A percentile compares a stretch with the other conserved stretches of the same genome.
phyloP scores from a whole-genome alignment of 176 grass and related monocot species.

The Juncus inflexus region DNA sequence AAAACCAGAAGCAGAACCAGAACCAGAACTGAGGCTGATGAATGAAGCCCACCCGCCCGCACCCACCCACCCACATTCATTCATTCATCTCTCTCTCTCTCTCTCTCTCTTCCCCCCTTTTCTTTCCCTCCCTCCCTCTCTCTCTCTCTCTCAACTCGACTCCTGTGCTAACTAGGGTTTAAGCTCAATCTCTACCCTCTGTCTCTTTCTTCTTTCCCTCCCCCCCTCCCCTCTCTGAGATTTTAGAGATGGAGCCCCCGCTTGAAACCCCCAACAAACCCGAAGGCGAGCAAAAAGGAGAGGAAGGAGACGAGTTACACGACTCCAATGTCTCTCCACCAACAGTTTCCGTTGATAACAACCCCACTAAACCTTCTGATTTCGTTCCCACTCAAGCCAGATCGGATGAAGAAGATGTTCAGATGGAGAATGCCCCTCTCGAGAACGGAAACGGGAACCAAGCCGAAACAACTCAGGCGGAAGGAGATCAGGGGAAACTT shows the following conservation, averaged over 20 bases:
- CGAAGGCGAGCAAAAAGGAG: slow-evolving; percentile 3
- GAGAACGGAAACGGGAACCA: slow-evolving; percentile 7
- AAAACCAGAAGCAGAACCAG: too few relatives aligned
- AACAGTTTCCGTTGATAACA: not conserved
- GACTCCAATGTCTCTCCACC: too few relatives aligned
- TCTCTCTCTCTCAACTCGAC: not conserved
- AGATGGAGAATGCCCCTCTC: slow-evolving; percentile 6
- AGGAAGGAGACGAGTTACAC: too few relatives aligned
- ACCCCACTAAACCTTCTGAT: slow-evolving; percentile 1
- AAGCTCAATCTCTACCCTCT: not conserved
- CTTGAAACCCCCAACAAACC: not conserved
- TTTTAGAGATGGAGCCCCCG: slow-evolving; percentile 1
- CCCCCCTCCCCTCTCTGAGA: too few relatives aligned
- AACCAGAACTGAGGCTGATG: too few relatives aligned
- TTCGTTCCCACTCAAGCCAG: not conserved
- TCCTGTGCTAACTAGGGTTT: slow-evolving; percentile 28
- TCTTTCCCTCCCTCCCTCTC: not conserved
- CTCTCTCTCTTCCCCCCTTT: not conserved
- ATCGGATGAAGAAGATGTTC: slow-evolving; percentile 8
- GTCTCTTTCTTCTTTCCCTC: not conserved
- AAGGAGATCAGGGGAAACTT: not conserved
- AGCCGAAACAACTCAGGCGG: not conserved
- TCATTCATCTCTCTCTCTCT: not conserved
- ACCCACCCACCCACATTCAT: not conserved
- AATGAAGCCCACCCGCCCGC: not conserved